A percentile compares a stretch with the other conserved stretches of the same genome.
phyloP scores from a whole-genome alignment of 441 rosid species.

The Dalechampia spathulata region DNA sequence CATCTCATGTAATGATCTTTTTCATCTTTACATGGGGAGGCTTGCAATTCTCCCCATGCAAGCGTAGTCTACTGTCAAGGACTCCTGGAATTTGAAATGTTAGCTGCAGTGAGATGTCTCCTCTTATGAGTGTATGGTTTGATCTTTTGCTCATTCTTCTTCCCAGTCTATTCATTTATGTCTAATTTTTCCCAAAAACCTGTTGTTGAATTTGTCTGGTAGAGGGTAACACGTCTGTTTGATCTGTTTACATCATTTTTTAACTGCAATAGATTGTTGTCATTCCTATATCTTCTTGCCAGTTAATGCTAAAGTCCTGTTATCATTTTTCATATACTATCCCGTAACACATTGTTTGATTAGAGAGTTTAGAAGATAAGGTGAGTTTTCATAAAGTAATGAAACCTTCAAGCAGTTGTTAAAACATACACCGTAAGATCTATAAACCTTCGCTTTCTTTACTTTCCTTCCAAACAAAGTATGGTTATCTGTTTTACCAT shows the following conservation, averaged over 20 bases:
- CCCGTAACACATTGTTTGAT: too few species aligned
- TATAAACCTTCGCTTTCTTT: too few species aligned
- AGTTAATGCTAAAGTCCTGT: not conserved
- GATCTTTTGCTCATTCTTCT: not conserved
- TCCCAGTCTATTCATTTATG: not conserved
- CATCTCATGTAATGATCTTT: not conserved
- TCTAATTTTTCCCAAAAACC: not conserved
- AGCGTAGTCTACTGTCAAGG: not conserved
- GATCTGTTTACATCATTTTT: not conserved
- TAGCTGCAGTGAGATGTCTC: not conserved
- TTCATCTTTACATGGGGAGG: not conserved
- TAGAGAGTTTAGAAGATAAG: too few species aligned
- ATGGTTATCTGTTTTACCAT: too few species aligned
- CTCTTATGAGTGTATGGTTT: not conserved
- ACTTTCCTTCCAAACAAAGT: too few species aligned
- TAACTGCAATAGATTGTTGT: too few species aligned
- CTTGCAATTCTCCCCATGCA: too few species aligned
- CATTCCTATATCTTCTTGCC: not conserved
- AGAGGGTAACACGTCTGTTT: not conserved
- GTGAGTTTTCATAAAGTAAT: too few species aligned
- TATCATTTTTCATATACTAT: not conserved
- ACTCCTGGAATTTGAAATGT: not conserved
- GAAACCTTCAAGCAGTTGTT: too few species aligned
- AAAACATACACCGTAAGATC: too few species aligned
- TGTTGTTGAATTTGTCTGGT: not conserved